A percentile compares a stretch with the other conserved stretches of the same genome.
Conservation (phyloP, 169 alveolate genomes). For the Plasmodium reichenowi region DNA sequence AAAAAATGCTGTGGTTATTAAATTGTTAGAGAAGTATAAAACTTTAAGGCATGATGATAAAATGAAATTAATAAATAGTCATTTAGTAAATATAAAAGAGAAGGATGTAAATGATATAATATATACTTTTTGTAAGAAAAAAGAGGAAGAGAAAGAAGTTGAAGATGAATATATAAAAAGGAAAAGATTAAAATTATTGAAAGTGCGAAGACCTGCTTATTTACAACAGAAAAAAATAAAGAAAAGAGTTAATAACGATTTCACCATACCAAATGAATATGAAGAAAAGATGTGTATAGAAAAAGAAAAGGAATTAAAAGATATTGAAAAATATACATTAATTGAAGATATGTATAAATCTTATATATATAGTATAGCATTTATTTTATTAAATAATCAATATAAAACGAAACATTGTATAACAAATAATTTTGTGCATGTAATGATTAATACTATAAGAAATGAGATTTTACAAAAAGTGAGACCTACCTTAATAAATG, state of each 20-base stretch:
- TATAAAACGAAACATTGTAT: conserved; percentile 48
- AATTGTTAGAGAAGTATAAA: conserved; percentile 33
- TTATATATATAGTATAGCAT: conserved; percentile 55
- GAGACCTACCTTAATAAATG: conserved; percentile 56
- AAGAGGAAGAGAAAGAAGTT: conserved; percentile 12
- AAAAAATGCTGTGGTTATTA: not conserved
- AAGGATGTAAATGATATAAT: conserved; percentile 13
- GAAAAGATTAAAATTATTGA: conserved; percentile 3
- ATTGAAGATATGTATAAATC: conserved; percentile 64
- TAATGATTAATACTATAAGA: conserved; percentile 39
- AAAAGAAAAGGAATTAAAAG: conserved; percentile 40
- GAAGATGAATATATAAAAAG: conserved; percentile 23
- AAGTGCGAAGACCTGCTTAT: conserved; percentile 44
- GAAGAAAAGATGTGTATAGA: conserved; percentile 23
- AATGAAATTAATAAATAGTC: conserved; percentile 39
- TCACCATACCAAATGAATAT: conserved; percentile 17
- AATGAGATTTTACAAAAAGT: conserved; percentile 44
- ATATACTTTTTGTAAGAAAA: conserved; percentile 10
- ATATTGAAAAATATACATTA: conserved; percentile 54
- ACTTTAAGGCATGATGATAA: conserved; percentile 33
- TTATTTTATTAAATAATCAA: conserved; percentile 13
- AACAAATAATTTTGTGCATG: conserved; percentile 26
- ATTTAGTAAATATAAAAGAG: conserved; percentile 23
- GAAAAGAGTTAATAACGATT: conserved; percentile 15
- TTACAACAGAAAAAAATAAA: conserved; percentile 46